Percentiles rank a stretch among this genome's conserved stretches.
Conservation (phyloP, 2,329 filamentous ascomycete species). For the Bertia moriformis region DNA sequence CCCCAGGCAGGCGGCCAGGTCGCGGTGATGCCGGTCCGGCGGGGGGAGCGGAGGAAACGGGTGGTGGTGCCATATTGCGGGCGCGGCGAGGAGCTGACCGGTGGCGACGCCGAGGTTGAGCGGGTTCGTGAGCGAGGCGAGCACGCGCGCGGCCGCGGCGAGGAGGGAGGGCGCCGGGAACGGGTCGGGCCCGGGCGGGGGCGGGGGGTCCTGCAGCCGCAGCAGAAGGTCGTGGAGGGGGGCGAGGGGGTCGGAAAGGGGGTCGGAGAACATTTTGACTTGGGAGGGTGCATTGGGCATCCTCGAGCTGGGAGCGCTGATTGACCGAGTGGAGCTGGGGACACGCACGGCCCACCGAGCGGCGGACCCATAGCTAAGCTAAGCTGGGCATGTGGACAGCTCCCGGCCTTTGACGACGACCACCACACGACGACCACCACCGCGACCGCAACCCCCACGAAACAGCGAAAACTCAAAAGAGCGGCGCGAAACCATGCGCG, state of each 20-base stretch:
- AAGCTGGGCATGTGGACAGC: too few species aligned
- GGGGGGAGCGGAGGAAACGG: slow-evolving; percentile 12
- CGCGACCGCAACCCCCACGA: too few species aligned
- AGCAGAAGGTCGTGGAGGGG: slow-evolving; percentile 52
- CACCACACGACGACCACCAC: too few species aligned
- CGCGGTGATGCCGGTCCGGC: too few species aligned
- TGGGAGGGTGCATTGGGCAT: too few species aligned
- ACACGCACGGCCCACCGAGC: too few species aligned
- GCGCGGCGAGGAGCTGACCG: slow-evolving; percentile 56
- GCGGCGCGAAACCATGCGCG: neutral
- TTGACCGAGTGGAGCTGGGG: too few species aligned
- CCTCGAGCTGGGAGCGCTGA: too few species aligned
- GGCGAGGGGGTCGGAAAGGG: slow-evolving; percentile 54
- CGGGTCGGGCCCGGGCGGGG: slow-evolving; percentile 33
- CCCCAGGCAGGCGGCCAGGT: slow-evolving; percentile 46
- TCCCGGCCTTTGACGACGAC: too few species aligned
- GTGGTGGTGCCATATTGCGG: slow-evolving; percentile 47
- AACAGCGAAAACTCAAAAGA: neutral
- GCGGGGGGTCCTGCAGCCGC: slow-evolving; percentile 36
- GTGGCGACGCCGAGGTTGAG: slow-evolving; percentile 62
- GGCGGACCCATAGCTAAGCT: too few species aligned
- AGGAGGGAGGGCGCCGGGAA: too few species aligned
- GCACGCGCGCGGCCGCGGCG: slow-evolving; percentile 51
- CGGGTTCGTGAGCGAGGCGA: slow-evolving; percentile 58
- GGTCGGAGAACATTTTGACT: too few species aligned